Evolutionary conservation across 164 flowering plant genomes (phyloP), one percentile per base, ranked within the genome.

Genomic region (Macadamia integrifolia): DNA sequence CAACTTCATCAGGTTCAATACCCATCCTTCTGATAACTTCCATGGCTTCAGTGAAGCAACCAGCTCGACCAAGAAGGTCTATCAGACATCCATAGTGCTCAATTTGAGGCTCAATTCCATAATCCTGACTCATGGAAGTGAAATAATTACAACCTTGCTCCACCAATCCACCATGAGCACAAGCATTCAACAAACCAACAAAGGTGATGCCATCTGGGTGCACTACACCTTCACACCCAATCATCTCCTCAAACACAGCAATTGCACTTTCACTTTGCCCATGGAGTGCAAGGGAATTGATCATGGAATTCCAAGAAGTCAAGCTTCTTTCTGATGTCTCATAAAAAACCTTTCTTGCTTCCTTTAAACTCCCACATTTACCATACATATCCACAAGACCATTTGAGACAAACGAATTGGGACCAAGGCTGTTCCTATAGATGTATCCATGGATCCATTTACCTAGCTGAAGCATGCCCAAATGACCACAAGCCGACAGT

Each of bases 31-130:
- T 77, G 40, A 88, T 75, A 61, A 87, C 74, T 59, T 76, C 78
- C 81, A 84, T 64, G 56, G 87, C 88, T 69, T 87, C 85, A 43
- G 81, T 80, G 64, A 88, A 84, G 50, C 61, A 49, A 28, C 89
- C 91, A n/a, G 87, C 85, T 49, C 91, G 79, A 23, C 86, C 85
- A 58, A 88, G 86, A 60, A 88, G 85, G 71, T 88, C 88, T 57
- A 86, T 74, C 58, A 88, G 67, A 68, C 89, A 87, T 6, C 91
- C 93, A 66, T 84, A 84, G 64, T 88, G 93, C 66, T 84, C 77
- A 61, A 88, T 82, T 53, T 60, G 70, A 57, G 89, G 87, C 71
- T 84, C 79, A 58, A 88, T 80, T 30, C 69, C 73, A 57, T 79
- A 84, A 23, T 64, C 73, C 8, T 18, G 88, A 89, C 90, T 81